Evolutionary conservation across 257 asterid genomes (phyloP).

Genomic region (Lycium barbarum): DNA sequence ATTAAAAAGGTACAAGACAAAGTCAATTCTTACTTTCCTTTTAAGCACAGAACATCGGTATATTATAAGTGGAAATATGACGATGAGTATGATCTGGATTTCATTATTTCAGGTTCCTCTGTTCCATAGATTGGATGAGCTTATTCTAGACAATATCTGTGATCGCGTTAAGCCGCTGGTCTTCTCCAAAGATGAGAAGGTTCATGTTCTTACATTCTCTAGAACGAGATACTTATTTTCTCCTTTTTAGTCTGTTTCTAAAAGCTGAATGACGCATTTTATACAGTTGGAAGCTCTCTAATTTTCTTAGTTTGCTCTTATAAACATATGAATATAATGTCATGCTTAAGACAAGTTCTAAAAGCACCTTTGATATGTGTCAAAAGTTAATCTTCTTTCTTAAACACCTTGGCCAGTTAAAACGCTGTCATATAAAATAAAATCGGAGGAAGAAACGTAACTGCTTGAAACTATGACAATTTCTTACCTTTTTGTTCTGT

Average conservation of each 20-base stretch:
- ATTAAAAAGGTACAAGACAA: slow-evolving; percentile 66
- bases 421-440: no score
- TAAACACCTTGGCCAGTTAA: no score
- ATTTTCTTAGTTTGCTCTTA: no score
- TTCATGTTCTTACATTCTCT: slow-evolving; percentile 23
- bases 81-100: background rate
- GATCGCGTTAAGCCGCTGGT: slow-evolving; percentile 90
- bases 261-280: no score
- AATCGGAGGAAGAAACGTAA: background rate
- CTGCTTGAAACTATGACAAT: background rate
- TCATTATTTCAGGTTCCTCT: slow-evolving; percentile 67
- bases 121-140: slow-evolving; percentile 84
- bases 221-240: background rate
- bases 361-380: no score
- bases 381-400: no score
- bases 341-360: no score
- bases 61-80: no score
- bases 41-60: background rate
- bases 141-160: slow-evolving; percentile 91
- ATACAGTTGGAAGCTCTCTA: no score
- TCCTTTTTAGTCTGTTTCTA: no score
- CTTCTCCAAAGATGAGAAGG: slow-evolving; percentile 92
- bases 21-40: background rate
- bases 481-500: background rate
- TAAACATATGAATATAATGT: no score